Conservation (phyloP, 176 grass and related monocot genomes). For the Aegilops speltoides region DNA sequence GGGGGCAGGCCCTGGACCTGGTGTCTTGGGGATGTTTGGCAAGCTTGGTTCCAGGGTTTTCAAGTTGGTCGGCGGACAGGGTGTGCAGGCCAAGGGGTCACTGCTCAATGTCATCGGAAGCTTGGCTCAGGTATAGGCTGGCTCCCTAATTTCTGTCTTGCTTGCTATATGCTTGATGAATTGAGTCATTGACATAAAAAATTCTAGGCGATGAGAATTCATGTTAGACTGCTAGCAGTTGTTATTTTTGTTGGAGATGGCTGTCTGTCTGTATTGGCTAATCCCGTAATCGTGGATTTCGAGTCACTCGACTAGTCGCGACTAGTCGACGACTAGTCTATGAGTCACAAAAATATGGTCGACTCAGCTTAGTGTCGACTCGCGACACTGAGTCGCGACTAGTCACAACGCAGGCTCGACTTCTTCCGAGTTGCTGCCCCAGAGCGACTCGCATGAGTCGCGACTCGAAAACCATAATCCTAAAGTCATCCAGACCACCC, state of each 20-base stretch:
- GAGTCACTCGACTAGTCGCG: too few relatives aligned
- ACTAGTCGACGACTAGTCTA: too few relatives aligned
- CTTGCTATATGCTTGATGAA: conserved; percentile 13
- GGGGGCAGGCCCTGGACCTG: conserved; percentile 46
- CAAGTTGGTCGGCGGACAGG: conserved; percentile 75
- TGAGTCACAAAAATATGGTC: too few relatives aligned
- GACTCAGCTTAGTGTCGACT: too few relatives aligned
- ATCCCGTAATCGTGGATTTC: not conserved
- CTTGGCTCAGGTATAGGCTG: conserved; percentile 61
- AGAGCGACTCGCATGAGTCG: too few relatives aligned
- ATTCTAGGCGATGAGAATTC: conserved; percentile 2
- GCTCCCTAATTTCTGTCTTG: not conserved
- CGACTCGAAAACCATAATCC: not conserved
- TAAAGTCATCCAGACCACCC: not conserved
- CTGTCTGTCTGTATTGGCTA: not conserved
- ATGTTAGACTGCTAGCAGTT: not conserved
- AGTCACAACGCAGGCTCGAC: too few relatives aligned
- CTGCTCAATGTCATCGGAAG: conserved; percentile 77
- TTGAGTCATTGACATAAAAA: not conserved
- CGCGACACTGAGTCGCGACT: too few relatives aligned
- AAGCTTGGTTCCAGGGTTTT: conserved; percentile 77
- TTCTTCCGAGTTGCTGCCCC: too few relatives aligned
- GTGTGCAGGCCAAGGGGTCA: conserved; percentile 78
- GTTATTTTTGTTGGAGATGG: not conserved
- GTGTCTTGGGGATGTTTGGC: conserved; percentile 47